Evolutionary conservation across 139 green algal species (phyloP).

Genomic region (Spirogloea muscicola): DNA sequence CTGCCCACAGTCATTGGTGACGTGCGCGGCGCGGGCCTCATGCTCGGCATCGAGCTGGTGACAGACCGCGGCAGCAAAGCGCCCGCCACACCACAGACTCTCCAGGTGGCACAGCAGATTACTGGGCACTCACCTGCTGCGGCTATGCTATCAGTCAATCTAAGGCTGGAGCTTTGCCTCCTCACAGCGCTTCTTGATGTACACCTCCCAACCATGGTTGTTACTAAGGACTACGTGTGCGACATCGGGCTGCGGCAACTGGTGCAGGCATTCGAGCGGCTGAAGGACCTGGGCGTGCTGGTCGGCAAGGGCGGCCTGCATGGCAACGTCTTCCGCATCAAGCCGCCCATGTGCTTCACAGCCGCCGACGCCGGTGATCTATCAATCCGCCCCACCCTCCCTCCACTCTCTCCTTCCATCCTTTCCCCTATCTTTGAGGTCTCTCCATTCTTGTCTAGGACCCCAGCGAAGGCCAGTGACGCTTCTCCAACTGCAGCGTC

Average conservation of each 20-base stretch:
- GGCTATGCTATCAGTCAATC: too few species aligned
- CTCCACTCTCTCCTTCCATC: background rate
- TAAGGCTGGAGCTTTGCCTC: too few species aligned
- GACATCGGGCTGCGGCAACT: too few species aligned
- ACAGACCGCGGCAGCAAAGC: constrained; percentile 84
- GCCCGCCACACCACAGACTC: constrained; percentile 72
- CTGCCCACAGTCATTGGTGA: constrained; percentile 78
- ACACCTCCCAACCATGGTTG: too few species aligned
- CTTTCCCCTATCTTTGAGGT: background rate
- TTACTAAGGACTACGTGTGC: too few species aligned
- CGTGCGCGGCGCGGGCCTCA: constrained; percentile 85
- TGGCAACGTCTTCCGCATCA: constrained; percentile 97
- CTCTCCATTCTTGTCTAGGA: background rate
- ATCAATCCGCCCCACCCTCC: background rate
- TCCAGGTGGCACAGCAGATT: too few species aligned
- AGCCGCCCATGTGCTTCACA: constrained; percentile 96
- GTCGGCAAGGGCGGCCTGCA: constrained; percentile 91
- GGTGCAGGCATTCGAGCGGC: constrained; percentile 78
- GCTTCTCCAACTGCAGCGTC: too few species aligned
- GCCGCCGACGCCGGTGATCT: constrained; percentile 61
- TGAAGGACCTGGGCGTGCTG: constrained; percentile 89
- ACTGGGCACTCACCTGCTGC: too few species aligned
- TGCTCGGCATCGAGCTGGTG: constrained; percentile 94
- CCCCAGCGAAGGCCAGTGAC: too few species aligned
- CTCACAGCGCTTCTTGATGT: too few species aligned